These are phyloP conservation scores for Daldinia bambusicola DNA, from an alignment of 495 filamentous ascomycete genomes.

Conservation along the genomic window DNA sequence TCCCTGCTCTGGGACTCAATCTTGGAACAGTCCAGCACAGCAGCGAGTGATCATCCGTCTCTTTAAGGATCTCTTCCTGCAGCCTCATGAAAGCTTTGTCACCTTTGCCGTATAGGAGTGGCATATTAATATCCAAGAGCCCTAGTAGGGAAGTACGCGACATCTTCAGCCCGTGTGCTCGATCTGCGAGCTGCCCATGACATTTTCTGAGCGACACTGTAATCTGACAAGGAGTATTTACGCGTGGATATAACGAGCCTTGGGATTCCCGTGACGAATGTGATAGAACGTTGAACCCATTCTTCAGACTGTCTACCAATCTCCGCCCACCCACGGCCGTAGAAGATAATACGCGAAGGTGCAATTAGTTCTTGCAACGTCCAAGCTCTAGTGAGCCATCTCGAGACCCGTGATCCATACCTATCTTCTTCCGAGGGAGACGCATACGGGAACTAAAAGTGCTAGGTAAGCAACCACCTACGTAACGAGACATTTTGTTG, in stretches of 20 bases:
- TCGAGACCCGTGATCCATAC: slow-evolving; percentile 3
- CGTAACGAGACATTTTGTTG: background rate
- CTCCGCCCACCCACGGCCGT: slow-evolving; percentile 36
- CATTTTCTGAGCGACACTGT: slow-evolving; percentile 43
- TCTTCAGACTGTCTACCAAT: slow-evolving; percentile 24
- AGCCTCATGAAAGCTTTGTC: slow-evolving; percentile 45
- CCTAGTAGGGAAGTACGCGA: slow-evolving; percentile 49
- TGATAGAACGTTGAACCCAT: background rate
- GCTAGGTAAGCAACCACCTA: background rate
- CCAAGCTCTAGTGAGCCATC: slow-evolving; percentile 51
- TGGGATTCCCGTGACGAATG: slow-evolving; percentile 38
- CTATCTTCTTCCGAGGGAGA: background rate
- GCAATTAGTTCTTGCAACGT: slow-evolving; percentile 52
- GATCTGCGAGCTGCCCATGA: slow-evolving; percentile 47
- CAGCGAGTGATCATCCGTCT: slow-evolving; percentile 46
- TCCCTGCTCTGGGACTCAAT: slow-evolving; percentile 19
- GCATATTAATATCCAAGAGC: slow-evolving; percentile 49
- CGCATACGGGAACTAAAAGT: slow-evolving; percentile 26
- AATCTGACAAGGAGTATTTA: background rate
- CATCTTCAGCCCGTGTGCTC: slow-evolving; percentile 45
- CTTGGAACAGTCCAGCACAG: slow-evolving; percentile 44
- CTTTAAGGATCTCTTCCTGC: slow-evolving; percentile 49
- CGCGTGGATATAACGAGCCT: background rate
- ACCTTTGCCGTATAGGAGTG: slow-evolving; percentile 51
- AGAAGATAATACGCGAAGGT: slow-evolving; percentile 45